Evolutionary conservation across 768 basidiomycete genomes (phyloP), one percentile per base, ranked within the genome.

Genomic region (Psilocybe tampanensis): DNA sequence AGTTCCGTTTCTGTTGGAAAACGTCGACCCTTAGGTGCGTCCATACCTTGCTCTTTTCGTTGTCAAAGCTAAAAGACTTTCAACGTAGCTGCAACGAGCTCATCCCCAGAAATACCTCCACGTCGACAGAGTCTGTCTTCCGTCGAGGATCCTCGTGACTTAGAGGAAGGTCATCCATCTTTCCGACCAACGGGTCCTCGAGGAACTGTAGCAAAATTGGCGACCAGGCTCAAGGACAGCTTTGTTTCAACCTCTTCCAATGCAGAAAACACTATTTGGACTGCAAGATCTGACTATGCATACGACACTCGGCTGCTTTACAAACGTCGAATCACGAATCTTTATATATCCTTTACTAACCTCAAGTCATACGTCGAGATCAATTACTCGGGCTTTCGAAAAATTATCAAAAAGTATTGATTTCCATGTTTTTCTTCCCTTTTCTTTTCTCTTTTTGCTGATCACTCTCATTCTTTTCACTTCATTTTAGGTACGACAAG

Each of bases 371-470:
- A 94, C 61, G 86, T 94, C 54, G 94, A 98, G 65, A 76, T 97
- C 55, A 98, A 98, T 70, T 83, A 92, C 68, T 90, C 93, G 0
- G 96, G 95, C 1, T 94, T 98, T 74, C 84, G 93, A 63, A 98
- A 98, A 79, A 95, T 96, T 34, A 70, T 95, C 67, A 98, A 98
- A 75, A 98, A 98, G 90, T 94, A 68, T n/a, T n/a, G n/a, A n/a
- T n/a, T n/a, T n/a, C n/a, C n/a, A n/a, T n/a, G n/a, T n/a, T n/a
- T n/a, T n/a, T n/a, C n/a, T n/a, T n/a, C n/a, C n/a, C n/a, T n/a
- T n/a, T n/a, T n/a, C n/a, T n/a, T n/a, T n/a, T n/a, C n/a, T n/a
- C n/a, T n/a, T n/a, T 47, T 50, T 26, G 29, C 33, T 49, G 21
- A 36, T n/a, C 21, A 22, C 55, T 23, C 54, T 39, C 5, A 23